These are phyloP conservation scores for Oryza nivara DNA, from an alignment of 176 grass and related monocot species.

Conservation along the genomic window DNA sequence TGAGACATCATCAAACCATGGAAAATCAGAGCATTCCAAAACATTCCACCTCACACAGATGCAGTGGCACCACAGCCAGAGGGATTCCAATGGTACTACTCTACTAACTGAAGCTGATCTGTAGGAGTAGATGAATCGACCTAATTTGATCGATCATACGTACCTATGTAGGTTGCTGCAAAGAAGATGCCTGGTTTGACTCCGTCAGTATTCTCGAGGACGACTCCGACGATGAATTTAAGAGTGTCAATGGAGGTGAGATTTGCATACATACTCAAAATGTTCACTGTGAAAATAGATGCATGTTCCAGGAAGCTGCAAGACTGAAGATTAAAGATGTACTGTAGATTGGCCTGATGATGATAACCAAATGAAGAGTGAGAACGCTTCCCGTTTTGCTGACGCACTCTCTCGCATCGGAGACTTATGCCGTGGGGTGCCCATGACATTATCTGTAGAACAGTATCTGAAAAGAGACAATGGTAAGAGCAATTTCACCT, in stretches of 20 bases:
- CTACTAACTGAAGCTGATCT: constrained; percentile 4
- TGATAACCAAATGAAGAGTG: constrained; percentile 49
- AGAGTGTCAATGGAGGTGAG: constrained; percentile 80
- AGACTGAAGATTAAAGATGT: constrained; percentile 13
- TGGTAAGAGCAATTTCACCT: constrained; percentile 31
- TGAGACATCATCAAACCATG: constrained; percentile 52
- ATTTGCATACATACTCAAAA: neutral
- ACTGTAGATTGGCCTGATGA: constrained; percentile 51
- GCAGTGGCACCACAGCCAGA: constrained; percentile 87
- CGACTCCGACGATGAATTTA: constrained; percentile 87
- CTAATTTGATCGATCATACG: neutral
- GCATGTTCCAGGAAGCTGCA: neutral
- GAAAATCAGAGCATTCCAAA: constrained; percentile 66
- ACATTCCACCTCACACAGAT: constrained; percentile 82
- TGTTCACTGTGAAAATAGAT: neutral
- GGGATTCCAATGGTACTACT: constrained; percentile 57
- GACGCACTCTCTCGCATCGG: constrained; percentile 62
- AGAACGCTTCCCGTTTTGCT: constrained; percentile 56
- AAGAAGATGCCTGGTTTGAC: constrained; percentile 97
- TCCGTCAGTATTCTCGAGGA: constrained; percentile 88
- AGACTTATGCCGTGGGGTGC: constrained; percentile 50
- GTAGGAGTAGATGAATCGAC: constrained; percentile 16
- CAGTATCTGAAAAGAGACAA: constrained; percentile 71
- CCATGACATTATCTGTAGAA: constrained; percentile 64
- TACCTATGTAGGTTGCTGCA: constrained; percentile 64